Percentiles rank a stretch among this genome's conserved stretches.
These are phyloP conservation scores for Arthrobotrys entomopaga DNA, from an alignment of 2,329 filamentous ascomycete species.

Conservation along the genomic window DNA sequence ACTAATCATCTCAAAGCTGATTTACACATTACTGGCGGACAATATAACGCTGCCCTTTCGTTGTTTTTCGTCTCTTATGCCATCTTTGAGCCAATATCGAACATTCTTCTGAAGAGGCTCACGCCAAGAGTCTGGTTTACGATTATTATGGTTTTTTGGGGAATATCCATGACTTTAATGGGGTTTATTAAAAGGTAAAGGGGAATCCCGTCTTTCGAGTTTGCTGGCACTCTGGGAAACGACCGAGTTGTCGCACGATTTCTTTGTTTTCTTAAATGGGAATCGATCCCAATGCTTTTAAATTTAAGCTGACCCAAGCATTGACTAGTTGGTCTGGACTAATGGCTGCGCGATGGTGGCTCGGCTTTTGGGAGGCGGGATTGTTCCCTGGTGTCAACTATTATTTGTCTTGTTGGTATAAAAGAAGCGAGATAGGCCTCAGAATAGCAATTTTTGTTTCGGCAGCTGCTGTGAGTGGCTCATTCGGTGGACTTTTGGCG, in stretches of 20 bases:
- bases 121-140: constrained; percentile 83
- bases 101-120: constrained; percentile 79
- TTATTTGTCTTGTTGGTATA: constrained; percentile 86
- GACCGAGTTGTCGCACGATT: too few relatives aligned
- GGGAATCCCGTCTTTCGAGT: background rate
- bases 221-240: too few relatives aligned
- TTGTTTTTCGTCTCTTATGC: constrained; percentile 90
- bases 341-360: constrained; percentile 75
- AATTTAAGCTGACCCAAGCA: background rate
- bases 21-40: constrained; percentile 68
- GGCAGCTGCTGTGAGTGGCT: constrained; percentile 80
- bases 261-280: too few relatives aligned
- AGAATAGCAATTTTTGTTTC: constrained; percentile 74
- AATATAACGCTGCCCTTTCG: constrained; percentile 80
- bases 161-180: constrained; percentile 70
- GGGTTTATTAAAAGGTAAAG: constrained; percentile 70
- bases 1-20: background rate
- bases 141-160: constrained; percentile 76
- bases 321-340: constrained; percentile 68
- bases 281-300: background rate
- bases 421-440: constrained; percentile 80
- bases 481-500: constrained; percentile 79
- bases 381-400: constrained; percentile 82
- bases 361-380: constrained; percentile 79
- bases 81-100: constrained; percentile 80